These are phyloP conservation scores for Marchantia polymorpha DNA, from an alignment of 225 moss, liverwort and hornwort species.

Conservation along the genomic window DNA sequence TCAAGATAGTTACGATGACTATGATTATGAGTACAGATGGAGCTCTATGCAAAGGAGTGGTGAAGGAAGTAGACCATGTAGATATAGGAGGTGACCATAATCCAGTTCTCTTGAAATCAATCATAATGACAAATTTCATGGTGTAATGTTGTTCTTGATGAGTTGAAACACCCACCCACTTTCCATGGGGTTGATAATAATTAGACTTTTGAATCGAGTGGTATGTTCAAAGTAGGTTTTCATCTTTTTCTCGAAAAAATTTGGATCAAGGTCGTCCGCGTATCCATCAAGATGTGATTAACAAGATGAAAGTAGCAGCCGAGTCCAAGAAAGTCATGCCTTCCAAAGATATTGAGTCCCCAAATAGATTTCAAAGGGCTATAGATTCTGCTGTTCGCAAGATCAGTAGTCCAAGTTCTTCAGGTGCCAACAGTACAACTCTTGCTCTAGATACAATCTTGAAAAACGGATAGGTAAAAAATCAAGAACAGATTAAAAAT, in stretches of 20 bases:
- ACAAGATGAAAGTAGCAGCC: constrained; percentile 24
- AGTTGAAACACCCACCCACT: constrained; percentile 33
- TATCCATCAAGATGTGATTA: constrained; percentile 15
- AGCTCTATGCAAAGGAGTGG: constrained; percentile 60
- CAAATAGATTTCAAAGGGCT: constrained; percentile 35
- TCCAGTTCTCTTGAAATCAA: constrained; percentile 47
- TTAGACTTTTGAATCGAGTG: constrained; percentile 12
- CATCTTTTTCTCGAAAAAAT: constrained; percentile 25
- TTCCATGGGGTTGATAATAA: constrained; percentile 50
- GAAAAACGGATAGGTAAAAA: too few species aligned
- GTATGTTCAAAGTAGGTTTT: constrained; percentile 7
- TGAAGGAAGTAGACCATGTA: constrained; percentile 60
- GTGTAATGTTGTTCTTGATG: constrained; percentile 34
- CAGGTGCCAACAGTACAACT: too few species aligned
- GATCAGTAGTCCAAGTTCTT: too few species aligned
- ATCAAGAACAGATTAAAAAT: too few species aligned
- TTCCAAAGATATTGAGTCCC: constrained; percentile 32
- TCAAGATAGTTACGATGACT: constrained; percentile 67
- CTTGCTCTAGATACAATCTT: too few species aligned
- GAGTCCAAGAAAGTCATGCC: constrained; percentile 41
- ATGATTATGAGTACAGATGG: constrained; percentile 70
- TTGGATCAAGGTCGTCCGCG: constrained; percentile 22
- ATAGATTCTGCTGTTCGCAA: constrained; percentile 49
- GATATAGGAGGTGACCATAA: constrained; percentile 68
- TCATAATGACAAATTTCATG: constrained; percentile 40